Conservation (phyloP, 371 early-diverging fungal genomes). For the Batrachochytrium dendrobatidis region DNA sequence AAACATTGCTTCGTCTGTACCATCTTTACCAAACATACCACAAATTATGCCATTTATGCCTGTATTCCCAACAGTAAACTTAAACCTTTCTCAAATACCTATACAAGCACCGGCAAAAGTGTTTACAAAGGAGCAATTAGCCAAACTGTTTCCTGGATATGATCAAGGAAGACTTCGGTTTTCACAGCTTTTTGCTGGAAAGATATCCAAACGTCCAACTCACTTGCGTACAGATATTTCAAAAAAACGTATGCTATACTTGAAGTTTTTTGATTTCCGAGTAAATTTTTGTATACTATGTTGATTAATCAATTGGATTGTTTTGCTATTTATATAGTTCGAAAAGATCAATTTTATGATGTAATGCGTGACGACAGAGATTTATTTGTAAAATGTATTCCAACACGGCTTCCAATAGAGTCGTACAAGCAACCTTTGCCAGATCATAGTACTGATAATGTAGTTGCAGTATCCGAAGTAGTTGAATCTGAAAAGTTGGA, state of each 20-base stretch:
- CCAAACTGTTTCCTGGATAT: constrained; percentile 29
- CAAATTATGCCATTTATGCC: too few relatives aligned
- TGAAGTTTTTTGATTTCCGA: background rate
- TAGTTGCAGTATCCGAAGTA: background rate
- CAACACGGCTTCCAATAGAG: constrained; percentile 42
- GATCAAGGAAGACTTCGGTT: constrained; percentile 9
- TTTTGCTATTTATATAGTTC: constrained; percentile 10
- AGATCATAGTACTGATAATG: background rate
- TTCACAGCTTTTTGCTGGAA: constrained; percentile 14
- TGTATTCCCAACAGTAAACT: too few relatives aligned
- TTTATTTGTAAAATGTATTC: constrained; percentile 3
- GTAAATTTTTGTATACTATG: background rate
- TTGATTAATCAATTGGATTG: too few relatives aligned
- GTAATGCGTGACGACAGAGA: constrained; percentile 14
- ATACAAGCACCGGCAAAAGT: constrained; percentile 1
- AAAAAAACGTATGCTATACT: background rate
- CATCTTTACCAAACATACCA: too few relatives aligned
- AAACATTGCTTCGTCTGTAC: too few relatives aligned
- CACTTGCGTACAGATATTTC: constrained; percentile 9
- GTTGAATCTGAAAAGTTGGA: background rate
- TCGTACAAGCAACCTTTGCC: constrained; percentile 3
- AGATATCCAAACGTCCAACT: constrained; percentile 15
- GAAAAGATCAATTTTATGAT: constrained; percentile 18
- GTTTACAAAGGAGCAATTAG: constrained; percentile 26
- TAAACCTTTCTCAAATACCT: background rate